phyloP scores from a whole-genome alignment of 1,139 yeast species.

The Groenewaldozyma auringiensis region DNA sequence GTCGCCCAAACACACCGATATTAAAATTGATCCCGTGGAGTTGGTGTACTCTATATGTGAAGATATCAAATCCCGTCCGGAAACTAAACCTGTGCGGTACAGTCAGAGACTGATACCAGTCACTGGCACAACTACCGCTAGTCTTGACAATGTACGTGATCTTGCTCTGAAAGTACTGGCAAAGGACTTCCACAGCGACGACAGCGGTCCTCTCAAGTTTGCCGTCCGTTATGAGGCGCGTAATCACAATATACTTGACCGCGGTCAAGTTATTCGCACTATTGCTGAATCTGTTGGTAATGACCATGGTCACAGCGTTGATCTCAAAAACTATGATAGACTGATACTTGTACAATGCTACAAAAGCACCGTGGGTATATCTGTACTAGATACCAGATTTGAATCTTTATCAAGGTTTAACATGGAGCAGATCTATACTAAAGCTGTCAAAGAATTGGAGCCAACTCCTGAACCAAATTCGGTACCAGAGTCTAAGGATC shows the following conservation, averaged over 20 bases:
- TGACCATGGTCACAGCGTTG: conserved; percentile 61
- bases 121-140: conserved; percentile 64
- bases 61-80: conserved; percentile 44
- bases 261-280: conserved; percentile 60
- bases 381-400: conserved; percentile 53
- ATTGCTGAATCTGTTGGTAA: conserved; percentile 72
- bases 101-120: conserved; percentile 80
- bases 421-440: conserved; percentile 52
- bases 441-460: too few species aligned
- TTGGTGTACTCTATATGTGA: conserved; percentile 58
- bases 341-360: conserved; percentile 80
- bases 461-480: too few species aligned
- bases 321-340: conserved; percentile 71
- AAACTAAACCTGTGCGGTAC: conserved; percentile 38
- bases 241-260: conserved; percentile 64
- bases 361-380: conserved; percentile 36
- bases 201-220: conserved; percentile 47
- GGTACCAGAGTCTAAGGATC: too few species aligned
- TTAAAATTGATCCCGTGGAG: conserved; percentile 54
- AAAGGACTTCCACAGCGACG: conserved; percentile 58
- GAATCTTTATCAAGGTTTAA: conserved; percentile 50
- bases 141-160: conserved; percentile 55
- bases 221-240: conserved; percentile 77
- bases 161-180: conserved; percentile 49
- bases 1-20: conserved; percentile 43